phyloP scores from a whole-genome alignment of 495 filamentous ascomycete species.

The Aspergillus bertholletiae region DNA sequence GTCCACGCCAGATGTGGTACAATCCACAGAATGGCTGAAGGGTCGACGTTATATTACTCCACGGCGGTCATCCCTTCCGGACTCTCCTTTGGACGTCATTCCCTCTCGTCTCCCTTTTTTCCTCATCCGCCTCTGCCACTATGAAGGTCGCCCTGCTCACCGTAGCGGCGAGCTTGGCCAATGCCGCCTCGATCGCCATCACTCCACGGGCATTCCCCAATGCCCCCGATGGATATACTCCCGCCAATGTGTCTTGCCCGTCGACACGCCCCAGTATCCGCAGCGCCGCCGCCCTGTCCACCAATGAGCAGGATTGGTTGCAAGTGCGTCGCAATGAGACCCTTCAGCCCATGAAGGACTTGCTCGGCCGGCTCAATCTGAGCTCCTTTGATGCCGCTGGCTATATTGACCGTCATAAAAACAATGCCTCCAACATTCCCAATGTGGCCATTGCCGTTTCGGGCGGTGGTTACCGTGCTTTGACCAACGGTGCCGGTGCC shows the following conservation, averaged over 20 bases:
- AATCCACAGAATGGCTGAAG: background rate
- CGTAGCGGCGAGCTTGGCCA: conserved; percentile 6
- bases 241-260: conserved; percentile 33
- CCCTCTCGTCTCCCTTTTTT: too few relatives aligned
- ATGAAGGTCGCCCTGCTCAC: conserved; percentile 7
- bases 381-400: conserved; percentile 64
- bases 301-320: conserved; percentile 66
- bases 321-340: conserved; percentile 49
- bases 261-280: conserved; percentile 44
- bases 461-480: conserved; percentile 74
- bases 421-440: conserved; percentile 53
- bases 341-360: conserved; percentile 60
- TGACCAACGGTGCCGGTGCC: conserved; percentile 79
- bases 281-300: conserved; percentile 52
- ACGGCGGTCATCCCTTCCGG: background rate
- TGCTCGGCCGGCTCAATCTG: conserved; percentile 66
- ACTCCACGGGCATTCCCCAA: conserved; percentile 28
- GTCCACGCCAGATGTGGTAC: conserved; percentile 1
- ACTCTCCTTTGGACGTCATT: too few relatives aligned
- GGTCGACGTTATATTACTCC: background rate
- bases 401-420: conserved; percentile 60
- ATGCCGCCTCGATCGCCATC: conserved; percentile 5
- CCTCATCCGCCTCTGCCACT: background rate
- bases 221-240: conserved; percentile 38
- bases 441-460: conserved; percentile 58